These are phyloP conservation scores for Fermentozyma sake DNA, from an alignment of 1,139 yeast genomes.

Conservation along the genomic window DNA sequence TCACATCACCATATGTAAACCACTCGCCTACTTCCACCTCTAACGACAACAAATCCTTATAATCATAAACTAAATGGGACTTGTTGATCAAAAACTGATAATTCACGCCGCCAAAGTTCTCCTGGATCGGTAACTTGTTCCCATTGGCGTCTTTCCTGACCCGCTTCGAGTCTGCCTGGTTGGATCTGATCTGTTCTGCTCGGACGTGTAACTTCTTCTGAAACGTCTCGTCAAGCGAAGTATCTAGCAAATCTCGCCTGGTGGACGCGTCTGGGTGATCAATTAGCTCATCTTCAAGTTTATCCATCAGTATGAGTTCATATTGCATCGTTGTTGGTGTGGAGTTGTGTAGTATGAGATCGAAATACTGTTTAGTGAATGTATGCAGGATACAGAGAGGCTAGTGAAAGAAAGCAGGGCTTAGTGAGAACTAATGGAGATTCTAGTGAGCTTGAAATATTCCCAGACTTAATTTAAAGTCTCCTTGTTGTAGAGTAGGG, in stretches of 20 bases:
- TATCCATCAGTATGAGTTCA: constrained; percentile 39
- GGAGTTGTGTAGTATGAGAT: too few species aligned
- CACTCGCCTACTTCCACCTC: constrained; percentile 55
- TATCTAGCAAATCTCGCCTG: constrained; percentile 25
- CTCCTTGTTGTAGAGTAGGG: too few species aligned
- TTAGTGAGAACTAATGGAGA: too few species aligned
- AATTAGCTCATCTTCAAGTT: constrained; percentile 43
- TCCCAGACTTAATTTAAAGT: too few species aligned
- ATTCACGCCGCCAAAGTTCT: constrained; percentile 1
- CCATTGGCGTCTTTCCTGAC: constrained; percentile 3
- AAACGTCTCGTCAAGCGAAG: constrained; percentile 39
- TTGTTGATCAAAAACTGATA: constrained; percentile 31
- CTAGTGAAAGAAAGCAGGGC: too few species aligned
- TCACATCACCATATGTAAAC: constrained; percentile 55
- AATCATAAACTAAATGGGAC: constrained; percentile 42
- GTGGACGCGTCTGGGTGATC: constrained; percentile 45
- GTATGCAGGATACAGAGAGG: too few species aligned
- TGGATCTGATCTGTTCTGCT: constrained; percentile 35
- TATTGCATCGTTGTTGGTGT: constrained; percentile 22
- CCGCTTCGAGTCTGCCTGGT: constrained; percentile 8
- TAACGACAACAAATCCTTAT: constrained; percentile 37
- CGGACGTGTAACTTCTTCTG: constrained; percentile 42
- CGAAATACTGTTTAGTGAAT: too few species aligned
- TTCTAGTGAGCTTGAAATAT: too few species aligned
- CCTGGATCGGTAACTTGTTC: background rate